phyloP scores from a whole-genome alignment of 108 stramenopile genomes.

The Nannochloropsis oceanica region DNA sequence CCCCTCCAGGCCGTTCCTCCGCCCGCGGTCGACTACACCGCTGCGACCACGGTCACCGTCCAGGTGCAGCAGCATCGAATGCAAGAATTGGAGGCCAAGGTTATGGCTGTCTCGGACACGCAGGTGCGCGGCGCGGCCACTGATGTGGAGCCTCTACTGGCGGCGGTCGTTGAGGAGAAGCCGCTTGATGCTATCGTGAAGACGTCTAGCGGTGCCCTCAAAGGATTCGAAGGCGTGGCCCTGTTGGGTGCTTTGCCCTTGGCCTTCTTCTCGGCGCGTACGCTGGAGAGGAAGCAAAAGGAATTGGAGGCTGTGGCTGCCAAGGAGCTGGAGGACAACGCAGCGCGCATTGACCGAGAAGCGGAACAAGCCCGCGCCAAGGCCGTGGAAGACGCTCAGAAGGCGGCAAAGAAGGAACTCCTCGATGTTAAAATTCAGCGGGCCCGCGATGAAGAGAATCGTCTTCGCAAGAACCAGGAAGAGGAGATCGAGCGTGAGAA shows the following conservation, averaged over 20 bases:
- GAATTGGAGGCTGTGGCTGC: neutral
- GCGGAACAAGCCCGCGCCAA: neutral
- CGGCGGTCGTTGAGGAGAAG: neutral
- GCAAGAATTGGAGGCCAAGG: neutral
- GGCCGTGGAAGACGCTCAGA: neutral
- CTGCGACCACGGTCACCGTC: neutral
- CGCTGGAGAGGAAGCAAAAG: neutral
- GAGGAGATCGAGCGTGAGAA: neutral
- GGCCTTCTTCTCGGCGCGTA: neutral
- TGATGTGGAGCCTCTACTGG: neutral
- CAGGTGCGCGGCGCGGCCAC: neutral
- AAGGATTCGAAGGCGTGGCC: neutral
- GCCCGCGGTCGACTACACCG: neutral
- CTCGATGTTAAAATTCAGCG: neutral
- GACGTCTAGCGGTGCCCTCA: neutral
- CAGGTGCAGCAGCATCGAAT: neutral
- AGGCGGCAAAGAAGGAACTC: neutral
- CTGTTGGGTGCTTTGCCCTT: neutral
- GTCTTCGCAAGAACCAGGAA: neutral
- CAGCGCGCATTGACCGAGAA: neutral
- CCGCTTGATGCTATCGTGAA: neutral
- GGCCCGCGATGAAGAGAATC: neutral
- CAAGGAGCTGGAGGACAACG: neutral
- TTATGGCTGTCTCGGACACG: neutral
- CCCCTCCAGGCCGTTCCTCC: neutral